These are phyloP conservation scores for Gloeophyllum trabeum DNA, from an alignment of 768 basidiomycete species.

Conservation along the genomic window DNA sequence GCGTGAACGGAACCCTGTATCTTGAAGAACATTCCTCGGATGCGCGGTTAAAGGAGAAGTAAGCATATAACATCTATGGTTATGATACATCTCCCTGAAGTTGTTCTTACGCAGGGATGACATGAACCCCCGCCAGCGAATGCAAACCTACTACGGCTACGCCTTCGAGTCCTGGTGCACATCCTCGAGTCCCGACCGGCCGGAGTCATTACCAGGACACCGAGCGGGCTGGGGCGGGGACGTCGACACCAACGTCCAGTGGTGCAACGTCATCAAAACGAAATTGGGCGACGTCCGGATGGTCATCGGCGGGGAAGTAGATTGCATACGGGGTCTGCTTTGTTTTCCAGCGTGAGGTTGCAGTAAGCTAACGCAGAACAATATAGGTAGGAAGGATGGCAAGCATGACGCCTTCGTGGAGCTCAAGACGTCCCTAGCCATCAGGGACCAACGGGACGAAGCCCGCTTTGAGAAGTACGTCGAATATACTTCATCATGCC, in stretches of 20 bases:
- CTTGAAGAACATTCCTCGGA: conserved; percentile 64
- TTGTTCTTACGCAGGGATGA: conserved; percentile 36
- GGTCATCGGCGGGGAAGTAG: conserved; percentile 84
- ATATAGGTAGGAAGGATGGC: conserved; percentile 46
- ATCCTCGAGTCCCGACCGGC: conserved; percentile 12
- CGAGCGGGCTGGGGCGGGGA: conserved; percentile 61
- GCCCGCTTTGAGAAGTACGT: conserved; percentile 70
- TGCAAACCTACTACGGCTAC: conserved; percentile 75
- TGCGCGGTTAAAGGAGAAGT: conserved; percentile 55
- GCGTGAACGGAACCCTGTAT: conserved; percentile 54
- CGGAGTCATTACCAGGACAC: conserved; percentile 10
- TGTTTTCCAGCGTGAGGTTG: neutral
- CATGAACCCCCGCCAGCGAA: conserved; percentile 49
- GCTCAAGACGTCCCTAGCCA: conserved; percentile 74
- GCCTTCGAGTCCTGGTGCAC: conserved; percentile 88
- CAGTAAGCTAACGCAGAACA: neutral
- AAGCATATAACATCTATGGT: conserved; percentile 11
- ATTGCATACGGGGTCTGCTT: conserved; percentile 66
- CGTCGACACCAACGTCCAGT: conserved; percentile 82
- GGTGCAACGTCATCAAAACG: conserved; percentile 85
- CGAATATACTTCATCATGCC: neutral
- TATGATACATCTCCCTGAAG: neutral
- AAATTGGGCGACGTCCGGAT: conserved; percentile 63
- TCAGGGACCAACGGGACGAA: conserved; percentile 54
- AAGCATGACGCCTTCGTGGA: conserved; percentile 67